Base-by-base conservation (phyloP, 768 basidiomycete genomes). In the Lactarius trivialis region DNA sequence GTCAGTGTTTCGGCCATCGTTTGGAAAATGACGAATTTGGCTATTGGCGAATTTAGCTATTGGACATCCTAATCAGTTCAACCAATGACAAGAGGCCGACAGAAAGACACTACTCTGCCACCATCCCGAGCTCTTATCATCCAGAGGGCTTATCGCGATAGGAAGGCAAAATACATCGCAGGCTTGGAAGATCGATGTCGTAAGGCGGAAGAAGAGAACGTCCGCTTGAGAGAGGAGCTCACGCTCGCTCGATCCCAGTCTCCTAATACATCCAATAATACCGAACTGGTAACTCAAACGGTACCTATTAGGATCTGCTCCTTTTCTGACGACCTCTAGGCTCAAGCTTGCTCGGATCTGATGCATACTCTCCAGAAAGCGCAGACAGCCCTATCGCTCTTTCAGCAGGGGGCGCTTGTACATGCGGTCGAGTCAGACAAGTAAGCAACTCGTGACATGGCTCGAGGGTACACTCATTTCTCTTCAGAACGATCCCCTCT, bases 1-100 rank as follows among this genome's bases (percentile, higher is more conserved):
- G 72, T 67, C 36, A 70, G 70, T 0, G 45, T 28, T 14, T 67
- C 69, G 11, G 67, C 49, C 71, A 70, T 70, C 7, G 12, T 30
- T 39, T 17, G 37, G 37, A 39, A 15, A 17, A 39, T 11, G 11
- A 8, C n/a, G n/a, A n/a, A n/a, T n/a, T n/a, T n/a, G n/a, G n/a
- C n/a, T n/a, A n/a, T 60, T 11, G 34, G 28, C 53, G 45, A 64
- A 55, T 58, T 65, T 58, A 55, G 52, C 30, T 63, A 63, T 57
- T 58, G 19, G 11, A 30, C 5, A 33, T 3, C 56, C 28, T 32
- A 30, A 39, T 43, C 37, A 24, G 19, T 5, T 26, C 32, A 17
- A 33, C 56, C 39, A 28, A 67, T 67, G 66, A 51, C 61, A 24
- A 48, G 66, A 58, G 66, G 66, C 43, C 48, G 66, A 26, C 51